Evolutionary conservation across 192 early-diverging fungal genomes (phyloP).

Genomic region (Podila verticillata): DNA sequence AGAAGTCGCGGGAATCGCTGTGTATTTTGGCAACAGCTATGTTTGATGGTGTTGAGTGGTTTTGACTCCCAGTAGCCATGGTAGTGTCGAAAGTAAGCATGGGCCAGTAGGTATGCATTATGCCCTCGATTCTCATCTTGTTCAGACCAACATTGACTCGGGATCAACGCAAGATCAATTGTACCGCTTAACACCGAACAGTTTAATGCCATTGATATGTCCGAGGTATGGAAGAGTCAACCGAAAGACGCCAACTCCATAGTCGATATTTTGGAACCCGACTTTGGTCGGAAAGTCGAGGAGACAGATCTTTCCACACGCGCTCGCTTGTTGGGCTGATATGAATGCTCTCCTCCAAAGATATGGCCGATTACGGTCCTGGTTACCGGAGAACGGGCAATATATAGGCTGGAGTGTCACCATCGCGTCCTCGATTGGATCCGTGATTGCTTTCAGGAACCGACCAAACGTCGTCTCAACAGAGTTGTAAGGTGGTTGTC

Average conservation of each 20-base stretch:
- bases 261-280: neutral
- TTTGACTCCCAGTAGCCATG: too few relatives aligned
- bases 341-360: neutral
- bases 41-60: too few relatives aligned
- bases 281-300: neutral
- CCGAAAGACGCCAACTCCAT: neutral
- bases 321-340: neutral
- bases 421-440: neutral
- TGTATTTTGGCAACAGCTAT: too few relatives aligned
- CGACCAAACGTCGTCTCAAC: neutral
- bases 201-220: neutral
- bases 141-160: neutral
- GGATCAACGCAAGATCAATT: neutral
- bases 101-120: too few relatives aligned
- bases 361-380: neutral
- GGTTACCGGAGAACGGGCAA: neutral
- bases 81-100: too few relatives aligned
- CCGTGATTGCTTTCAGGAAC: neutral
- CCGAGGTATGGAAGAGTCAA: neutral
- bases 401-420: neutral
- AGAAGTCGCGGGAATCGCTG: too few relatives aligned
- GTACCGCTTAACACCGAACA: neutral
- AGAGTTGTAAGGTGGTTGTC: neutral
- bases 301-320: neutral
- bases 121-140: too few relatives aligned